Evolutionary conservation across 352 stramenopile genomes (phyloP).

Genomic region (Salisapilia sapeloensis): DNA sequence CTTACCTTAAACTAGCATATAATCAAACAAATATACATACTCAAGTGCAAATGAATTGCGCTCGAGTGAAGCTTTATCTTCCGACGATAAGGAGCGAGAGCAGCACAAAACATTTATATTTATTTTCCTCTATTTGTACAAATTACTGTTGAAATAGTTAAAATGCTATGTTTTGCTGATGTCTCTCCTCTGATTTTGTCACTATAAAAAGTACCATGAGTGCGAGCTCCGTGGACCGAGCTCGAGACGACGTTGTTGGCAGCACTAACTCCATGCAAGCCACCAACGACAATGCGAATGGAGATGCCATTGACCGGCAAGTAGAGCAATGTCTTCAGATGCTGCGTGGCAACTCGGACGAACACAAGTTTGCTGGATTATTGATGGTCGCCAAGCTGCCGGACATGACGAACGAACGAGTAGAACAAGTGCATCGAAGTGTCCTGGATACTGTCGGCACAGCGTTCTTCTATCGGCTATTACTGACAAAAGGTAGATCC

Average conservation of each 20-base stretch:
- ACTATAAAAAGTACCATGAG: constrained; percentile 6
- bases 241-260: neutral
- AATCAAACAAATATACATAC: no score
- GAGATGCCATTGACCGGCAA: neutral
- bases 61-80: no score
- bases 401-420: constrained; percentile 15
- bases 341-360: constrained; percentile 46
- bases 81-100: no score
- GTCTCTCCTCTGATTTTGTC: neutral
- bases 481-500: constrained; percentile 44
- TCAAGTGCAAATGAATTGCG: no score
- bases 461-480: constrained; percentile 61
- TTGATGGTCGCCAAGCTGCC: constrained; percentile 76
- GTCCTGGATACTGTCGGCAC: constrained; percentile 45
- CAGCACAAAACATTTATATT: no score
- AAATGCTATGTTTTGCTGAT: no score
- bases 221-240: constrained; percentile 2
- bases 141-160: no score
- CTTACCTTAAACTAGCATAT: no score
- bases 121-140: no score
- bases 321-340: constrained; percentile 46
- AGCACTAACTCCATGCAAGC: constrained; percentile 1
- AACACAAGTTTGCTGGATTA: constrained; percentile 78
- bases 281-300: neutral
- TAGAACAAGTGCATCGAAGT: constrained; percentile 30